Evolutionary conservation across 345 rosid species (phyloP).

Genomic region (Diplotaxis tenuifolia): DNA sequence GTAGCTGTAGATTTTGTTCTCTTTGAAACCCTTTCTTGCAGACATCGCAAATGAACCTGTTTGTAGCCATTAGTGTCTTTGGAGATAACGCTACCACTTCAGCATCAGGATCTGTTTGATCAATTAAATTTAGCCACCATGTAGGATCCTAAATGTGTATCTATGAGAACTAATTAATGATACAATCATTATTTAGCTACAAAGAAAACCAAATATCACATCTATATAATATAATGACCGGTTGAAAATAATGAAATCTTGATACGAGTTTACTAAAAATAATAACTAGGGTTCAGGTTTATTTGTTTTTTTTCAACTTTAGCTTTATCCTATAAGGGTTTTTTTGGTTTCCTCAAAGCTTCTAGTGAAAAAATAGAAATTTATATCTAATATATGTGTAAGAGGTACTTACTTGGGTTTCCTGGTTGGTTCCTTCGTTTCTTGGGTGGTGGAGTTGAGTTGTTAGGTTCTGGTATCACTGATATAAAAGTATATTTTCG

Average conservation of each 20-base stretch:
- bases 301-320: not conserved
- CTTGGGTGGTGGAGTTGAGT: conserved; percentile 56
- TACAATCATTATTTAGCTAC: not conserved
- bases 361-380: not conserved
- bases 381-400: not conserved
- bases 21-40: conserved; percentile 90
- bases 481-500: conserved; percentile 47
- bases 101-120: conserved; percentile 73
- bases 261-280: not conserved
- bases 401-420: conserved; percentile 69
- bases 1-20: conserved; percentile 82
- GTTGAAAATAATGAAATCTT: not conserved
- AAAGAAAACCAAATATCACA: not conserved
- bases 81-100: conserved; percentile 88
- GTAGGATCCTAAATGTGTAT: not conserved
- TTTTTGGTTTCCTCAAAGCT: not conserved
- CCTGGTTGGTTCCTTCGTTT: conserved; percentile 81
- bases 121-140: not conserved
- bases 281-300: conserved; percentile 19
- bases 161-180: conserved; percentile 3
- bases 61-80: conserved; percentile 84
- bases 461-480: conserved; percentile 42
- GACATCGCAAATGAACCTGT: conserved; percentile 83
- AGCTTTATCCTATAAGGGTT: not conserved
- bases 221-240: not conserved